phyloP scores from a whole-genome alignment of 768 basidiomycete genomes.

The Antrodiella citrinella region DNA sequence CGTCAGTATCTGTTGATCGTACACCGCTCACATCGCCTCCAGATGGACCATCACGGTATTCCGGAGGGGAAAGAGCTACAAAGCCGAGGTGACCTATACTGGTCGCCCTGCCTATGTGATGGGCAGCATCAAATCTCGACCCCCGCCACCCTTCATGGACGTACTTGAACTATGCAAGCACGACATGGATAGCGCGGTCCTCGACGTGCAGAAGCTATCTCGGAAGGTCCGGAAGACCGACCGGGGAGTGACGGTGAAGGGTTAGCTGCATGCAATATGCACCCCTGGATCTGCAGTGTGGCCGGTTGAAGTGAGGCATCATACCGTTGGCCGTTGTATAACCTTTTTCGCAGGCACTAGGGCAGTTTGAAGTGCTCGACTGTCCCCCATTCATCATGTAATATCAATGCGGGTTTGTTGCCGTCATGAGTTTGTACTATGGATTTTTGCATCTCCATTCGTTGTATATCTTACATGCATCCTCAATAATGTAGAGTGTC shows the following conservation, averaged over 20 bases:
- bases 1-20: not conserved
- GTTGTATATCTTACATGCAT: not conserved
- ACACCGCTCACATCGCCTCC: slow-evolving; percentile 5
- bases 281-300: too few species aligned
- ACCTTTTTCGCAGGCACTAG: too few species aligned
- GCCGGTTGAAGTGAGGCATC: too few species aligned
- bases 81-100: slow-evolving; percentile 62
- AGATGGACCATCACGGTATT: slow-evolving; percentile 66
- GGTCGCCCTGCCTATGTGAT: slow-evolving; percentile 56
- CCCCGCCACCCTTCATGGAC: slow-evolving; percentile 60
- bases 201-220: not conserved
- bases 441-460: not conserved
- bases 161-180: slow-evolving; percentile 38
- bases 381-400: not conserved
- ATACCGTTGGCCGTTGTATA: too few species aligned
- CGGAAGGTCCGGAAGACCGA: not conserved
- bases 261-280: too few species aligned
- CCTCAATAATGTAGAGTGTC: not conserved
- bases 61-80: slow-evolving; percentile 52
- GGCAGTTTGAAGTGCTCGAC: not conserved
- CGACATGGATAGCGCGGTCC: slow-evolving; percentile 3
- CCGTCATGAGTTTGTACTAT: too few species aligned
- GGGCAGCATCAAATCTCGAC: slow-evolving; percentile 36
- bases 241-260: too few species aligned
- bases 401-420: not conserved